Conservation (phyloP, 1,139 yeast species). For the Geotrichum fermentans region DNA sequence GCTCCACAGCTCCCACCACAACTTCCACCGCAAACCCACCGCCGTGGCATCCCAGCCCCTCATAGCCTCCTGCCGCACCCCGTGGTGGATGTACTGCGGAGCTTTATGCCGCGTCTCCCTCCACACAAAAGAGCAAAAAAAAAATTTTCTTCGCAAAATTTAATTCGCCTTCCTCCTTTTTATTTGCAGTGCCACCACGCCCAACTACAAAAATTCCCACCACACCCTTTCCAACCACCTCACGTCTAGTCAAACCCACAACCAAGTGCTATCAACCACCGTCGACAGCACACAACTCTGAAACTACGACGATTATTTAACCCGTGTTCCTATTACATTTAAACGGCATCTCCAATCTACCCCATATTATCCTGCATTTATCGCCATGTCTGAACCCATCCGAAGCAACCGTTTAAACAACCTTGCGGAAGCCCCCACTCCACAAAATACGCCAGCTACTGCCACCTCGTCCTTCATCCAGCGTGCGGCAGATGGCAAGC, state of each 20-base stretch:
- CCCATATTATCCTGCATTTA: no score
- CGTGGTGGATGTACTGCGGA: no score
- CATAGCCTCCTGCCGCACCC: no score
- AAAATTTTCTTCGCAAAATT: no score
- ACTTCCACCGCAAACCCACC: not conserved
- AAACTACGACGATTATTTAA: no score
- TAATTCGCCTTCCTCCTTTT: no score
- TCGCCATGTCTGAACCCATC: constrained; percentile 67
- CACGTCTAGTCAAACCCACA: no score
- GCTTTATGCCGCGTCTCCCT: no score
- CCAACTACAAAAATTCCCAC: no score
- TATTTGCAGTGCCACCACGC: not conserved
- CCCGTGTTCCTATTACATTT: no score
- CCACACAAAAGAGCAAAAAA: no score
- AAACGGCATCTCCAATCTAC: constrained; percentile 3
- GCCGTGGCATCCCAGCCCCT: no score
- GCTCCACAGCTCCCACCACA: constrained; percentile 1
- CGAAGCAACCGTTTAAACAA: constrained; percentile 59
- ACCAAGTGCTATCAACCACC: not conserved
- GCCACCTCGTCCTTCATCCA: constrained; percentile 63
- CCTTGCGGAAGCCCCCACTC: constrained; percentile 93
- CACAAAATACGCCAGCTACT: constrained; percentile 96
- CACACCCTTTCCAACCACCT: not conserved
- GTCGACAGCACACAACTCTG: not conserved
- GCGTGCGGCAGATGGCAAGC: constrained; percentile 48